These are phyloP conservation scores for Mortierella sp. DNA, from an alignment of 371 early-diverging fungal species.

Conservation along the genomic window DNA sequence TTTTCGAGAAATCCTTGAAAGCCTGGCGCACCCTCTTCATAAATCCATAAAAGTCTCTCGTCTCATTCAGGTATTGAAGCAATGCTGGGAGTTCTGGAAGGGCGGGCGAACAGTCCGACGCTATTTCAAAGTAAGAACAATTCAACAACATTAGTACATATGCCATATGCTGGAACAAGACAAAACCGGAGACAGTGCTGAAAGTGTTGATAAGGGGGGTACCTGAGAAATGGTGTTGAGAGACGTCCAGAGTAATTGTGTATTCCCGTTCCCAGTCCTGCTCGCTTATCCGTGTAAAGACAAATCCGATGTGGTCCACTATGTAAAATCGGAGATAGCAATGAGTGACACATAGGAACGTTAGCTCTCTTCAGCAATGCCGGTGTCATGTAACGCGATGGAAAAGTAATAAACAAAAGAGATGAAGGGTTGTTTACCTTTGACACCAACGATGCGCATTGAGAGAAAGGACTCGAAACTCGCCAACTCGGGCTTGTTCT, in stretches of 20 bases:
- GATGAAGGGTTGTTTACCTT: constrained; percentile 23
- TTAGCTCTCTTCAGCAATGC: background rate
- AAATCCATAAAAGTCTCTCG: constrained; percentile 50
- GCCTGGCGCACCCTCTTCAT: constrained; percentile 41
- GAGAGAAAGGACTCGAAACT: constrained; percentile 37
- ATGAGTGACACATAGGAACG: background rate
- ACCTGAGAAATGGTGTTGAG: constrained; percentile 47
- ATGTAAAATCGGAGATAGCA: background rate
- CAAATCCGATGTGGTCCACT: constrained; percentile 59
- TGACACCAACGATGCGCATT: constrained; percentile 53
- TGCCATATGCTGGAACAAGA: background rate
- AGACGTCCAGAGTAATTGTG: constrained; percentile 42
- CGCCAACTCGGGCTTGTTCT: constrained; percentile 53
- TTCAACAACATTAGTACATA: background rate
- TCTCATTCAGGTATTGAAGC: constrained; percentile 39
- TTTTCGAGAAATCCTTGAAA: constrained; percentile 37
- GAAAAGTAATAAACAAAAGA: background rate
- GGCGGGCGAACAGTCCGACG: constrained; percentile 35
- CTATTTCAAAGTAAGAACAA: constrained; percentile 11
- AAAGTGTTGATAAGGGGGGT: background rate
- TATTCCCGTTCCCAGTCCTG: constrained; percentile 52
- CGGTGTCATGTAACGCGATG: background rate
- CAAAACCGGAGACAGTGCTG: background rate
- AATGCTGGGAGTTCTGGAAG: constrained; percentile 34
- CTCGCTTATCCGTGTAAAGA: constrained; percentile 52